Percentiles rank a stretch among this genome's conserved stretches.
phyloP scores from a whole-genome alignment of 2,329 filamentous ascomycete genomes.

The Fusarium guadeloupense region DNA sequence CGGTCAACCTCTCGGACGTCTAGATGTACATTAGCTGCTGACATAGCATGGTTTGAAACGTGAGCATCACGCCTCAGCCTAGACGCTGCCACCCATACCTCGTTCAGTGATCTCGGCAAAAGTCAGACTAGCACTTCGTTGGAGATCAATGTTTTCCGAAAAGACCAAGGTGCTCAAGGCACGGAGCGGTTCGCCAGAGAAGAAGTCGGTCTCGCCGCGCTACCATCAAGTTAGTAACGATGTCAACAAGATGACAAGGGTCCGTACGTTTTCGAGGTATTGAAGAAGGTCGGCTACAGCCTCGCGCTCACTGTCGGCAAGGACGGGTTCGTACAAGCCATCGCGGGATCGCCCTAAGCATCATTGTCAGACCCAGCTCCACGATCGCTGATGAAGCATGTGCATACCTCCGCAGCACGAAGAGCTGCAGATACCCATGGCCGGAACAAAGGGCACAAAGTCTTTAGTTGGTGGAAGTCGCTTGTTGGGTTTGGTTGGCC shows the following conservation, averaged over 20 bases:
- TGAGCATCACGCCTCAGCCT: not conserved
- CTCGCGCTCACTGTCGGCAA: constrained; percentile 96
- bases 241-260: not conserved
- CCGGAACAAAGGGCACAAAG: constrained; percentile 36
- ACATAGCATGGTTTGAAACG: not conserved
- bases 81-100: constrained; percentile 67
- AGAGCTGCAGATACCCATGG: constrained; percentile 71
- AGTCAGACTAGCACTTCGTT: constrained; percentile 95
- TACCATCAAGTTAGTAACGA: constrained; percentile 55
- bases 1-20: constrained; percentile 97
- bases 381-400: constrained; percentile 9
- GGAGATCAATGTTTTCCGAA: constrained; percentile 97
- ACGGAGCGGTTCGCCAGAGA: constrained; percentile 91
- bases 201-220: constrained; percentile 98
- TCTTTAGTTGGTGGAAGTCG: constrained; percentile 14
- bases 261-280: constrained; percentile 93
- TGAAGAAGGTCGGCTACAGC: constrained; percentile 94
- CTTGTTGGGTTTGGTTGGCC: constrained; percentile 17
- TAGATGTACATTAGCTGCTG: constrained; percentile 51
- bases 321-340: constrained; percentile 83
- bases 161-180: constrained; percentile 96
- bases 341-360: constrained; percentile 76
- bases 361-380: constrained; percentile 27
- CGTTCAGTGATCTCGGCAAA: constrained; percentile 99
- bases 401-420: constrained; percentile 63